Conservation (phyloP, 2,329 filamentous ascomycete species). For the Penicillium sp. region DNA sequence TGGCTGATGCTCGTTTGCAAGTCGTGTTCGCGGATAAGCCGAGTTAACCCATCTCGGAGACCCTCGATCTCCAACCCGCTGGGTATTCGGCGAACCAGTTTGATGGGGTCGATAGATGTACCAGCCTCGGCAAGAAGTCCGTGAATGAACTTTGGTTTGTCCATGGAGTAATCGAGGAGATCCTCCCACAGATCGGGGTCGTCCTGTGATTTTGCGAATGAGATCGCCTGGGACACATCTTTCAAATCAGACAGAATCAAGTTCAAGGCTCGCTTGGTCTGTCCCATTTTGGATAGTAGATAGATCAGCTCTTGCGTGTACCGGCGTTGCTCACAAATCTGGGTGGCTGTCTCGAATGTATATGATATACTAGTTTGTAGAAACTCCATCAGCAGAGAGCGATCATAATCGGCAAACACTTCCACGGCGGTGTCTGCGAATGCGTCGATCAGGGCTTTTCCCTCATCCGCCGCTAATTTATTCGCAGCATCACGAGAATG, state of each 20-base stretch:
- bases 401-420: slow-evolving; percentile 79
- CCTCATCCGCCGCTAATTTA: slow-evolving; percentile 50
- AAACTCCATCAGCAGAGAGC: slow-evolving; percentile 76
- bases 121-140: slow-evolving; percentile 89
- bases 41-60: slow-evolving; percentile 75
- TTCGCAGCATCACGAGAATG: slow-evolving; percentile 38
- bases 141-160: slow-evolving; percentile 90
- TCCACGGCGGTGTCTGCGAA: slow-evolving; percentile 83
- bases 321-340: slow-evolving; percentile 71
- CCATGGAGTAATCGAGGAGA: slow-evolving; percentile 91
- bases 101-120: slow-evolving; percentile 87
- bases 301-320: slow-evolving; percentile 94
- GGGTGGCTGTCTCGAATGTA: slow-evolving; percentile 65
- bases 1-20: slow-evolving; percentile 89
- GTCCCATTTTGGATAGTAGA: slow-evolving; percentile 87
- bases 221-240: slow-evolving; percentile 86
- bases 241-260: slow-evolving; percentile 90
- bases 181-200: slow-evolving; percentile 94
- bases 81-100: slow-evolving; percentile 81
- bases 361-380: slow-evolving; percentile 80
- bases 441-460: slow-evolving; percentile 67
- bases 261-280: slow-evolving; percentile 84
- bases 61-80: slow-evolving; percentile 90
- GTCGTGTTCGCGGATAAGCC: slow-evolving; percentile 93
- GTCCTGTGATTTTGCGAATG: slow-evolving; percentile 88